These are phyloP conservation scores for Blastobotrys muscicola DNA, from an alignment of 805 yeast species.

Conservation along the genomic window DNA sequence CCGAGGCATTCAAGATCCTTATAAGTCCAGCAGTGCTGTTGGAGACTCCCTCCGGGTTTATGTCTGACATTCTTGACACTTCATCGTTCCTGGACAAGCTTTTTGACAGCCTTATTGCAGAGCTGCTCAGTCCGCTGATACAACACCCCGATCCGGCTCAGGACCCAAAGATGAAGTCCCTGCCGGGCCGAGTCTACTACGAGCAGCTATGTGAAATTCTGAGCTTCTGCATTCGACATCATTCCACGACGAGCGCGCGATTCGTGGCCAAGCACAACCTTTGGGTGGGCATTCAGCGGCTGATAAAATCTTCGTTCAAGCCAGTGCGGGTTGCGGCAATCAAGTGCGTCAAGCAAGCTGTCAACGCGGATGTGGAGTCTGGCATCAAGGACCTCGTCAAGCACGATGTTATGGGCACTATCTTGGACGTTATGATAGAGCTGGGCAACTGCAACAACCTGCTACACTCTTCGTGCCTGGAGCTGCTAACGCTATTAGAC, in stretches of 20 bases:
- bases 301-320: constrained; percentile 37
- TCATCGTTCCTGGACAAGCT: not conserved
- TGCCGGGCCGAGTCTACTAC: not conserved
- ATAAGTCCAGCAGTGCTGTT: constrained; percentile 36
- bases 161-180: not conserved
- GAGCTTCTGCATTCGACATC: constrained; percentile 57
- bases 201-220: constrained; percentile 53
- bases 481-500: constrained; percentile 31
- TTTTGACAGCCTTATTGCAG: not conserved
- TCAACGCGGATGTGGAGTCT: constrained; percentile 48
- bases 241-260: constrained; percentile 49
- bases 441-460: constrained; percentile 48
- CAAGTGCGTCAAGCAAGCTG: constrained; percentile 54
- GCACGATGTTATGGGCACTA: constrained; percentile 40
- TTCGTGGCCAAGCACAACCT: constrained; percentile 56
- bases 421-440: constrained; percentile 41
- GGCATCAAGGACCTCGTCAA: constrained; percentile 50
- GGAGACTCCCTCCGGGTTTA: constrained; percentile 29
- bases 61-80: not conserved
- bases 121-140: not conserved
- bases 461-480: constrained; percentile 66
- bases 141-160: not conserved
- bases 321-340: constrained; percentile 59
- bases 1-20: constrained; percentile 57
- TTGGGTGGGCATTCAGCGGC: constrained; percentile 42